Evolutionary conservation across 2,329 filamentous ascomycete species (phyloP).

Genomic region (Keithomyces neogunnii): DNA sequence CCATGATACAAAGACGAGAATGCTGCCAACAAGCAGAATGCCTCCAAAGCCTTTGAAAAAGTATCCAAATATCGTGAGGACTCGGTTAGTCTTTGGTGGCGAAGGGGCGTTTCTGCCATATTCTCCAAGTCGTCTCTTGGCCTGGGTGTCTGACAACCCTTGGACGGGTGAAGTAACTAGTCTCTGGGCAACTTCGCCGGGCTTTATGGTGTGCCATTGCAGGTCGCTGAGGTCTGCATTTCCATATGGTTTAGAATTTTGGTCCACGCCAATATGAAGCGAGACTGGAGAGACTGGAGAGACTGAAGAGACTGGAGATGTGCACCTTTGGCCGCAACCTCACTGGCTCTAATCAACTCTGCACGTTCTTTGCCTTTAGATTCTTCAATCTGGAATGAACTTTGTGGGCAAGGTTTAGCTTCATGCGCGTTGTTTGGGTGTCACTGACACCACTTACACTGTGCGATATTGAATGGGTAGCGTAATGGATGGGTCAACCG

Average conservation of each 20-base stretch:
- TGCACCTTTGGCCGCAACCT: conserved; percentile 35
- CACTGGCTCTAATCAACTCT: conserved; percentile 29
- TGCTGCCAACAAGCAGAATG: conserved; percentile 57
- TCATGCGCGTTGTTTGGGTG: background rate
- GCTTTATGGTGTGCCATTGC: conserved; percentile 57
- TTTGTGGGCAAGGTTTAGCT: background rate
- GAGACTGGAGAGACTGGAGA: background rate
- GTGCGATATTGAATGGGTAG: conserved; percentile 49
- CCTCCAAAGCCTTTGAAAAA: conserved; percentile 72
- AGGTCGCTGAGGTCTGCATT: conserved; percentile 48
- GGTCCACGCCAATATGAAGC: background rate
- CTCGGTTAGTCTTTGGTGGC: conserved; percentile 51
- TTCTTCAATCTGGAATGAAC: conserved; percentile 49
- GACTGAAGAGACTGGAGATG: too few species aligned
- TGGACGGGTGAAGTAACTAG: conserved; percentile 45
- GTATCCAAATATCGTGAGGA: conserved; percentile 55
- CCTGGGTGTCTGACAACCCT: conserved; percentile 54
- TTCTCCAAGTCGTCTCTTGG: conserved; percentile 43
- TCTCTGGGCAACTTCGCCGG: conserved; percentile 50
- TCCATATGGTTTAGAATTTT: background rate
- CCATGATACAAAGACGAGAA: conserved; percentile 72
- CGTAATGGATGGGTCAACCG: conserved; percentile 16
- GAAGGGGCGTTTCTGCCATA: conserved; percentile 62
- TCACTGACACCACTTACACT: conserved; percentile 30
- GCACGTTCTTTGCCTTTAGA: conserved; percentile 36